These are phyloP conservation scores for Candolleomyces efflorescens DNA, from an alignment of 768 basidiomycete genomes.

Conservation along the genomic window DNA sequence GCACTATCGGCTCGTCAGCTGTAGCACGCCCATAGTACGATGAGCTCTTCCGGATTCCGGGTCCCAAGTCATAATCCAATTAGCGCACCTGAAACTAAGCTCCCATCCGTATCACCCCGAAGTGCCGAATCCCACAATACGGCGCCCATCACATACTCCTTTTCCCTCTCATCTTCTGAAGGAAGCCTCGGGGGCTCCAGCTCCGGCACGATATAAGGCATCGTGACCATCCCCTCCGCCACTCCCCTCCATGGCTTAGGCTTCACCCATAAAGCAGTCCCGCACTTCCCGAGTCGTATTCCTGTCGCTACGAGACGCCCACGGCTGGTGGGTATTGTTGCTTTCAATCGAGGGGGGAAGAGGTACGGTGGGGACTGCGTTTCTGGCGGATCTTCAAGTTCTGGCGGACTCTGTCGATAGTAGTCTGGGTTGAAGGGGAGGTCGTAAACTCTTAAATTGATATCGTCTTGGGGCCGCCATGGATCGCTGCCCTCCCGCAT, in stretches of 20 bases:
- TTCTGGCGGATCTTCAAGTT: background rate
- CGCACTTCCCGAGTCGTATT: constrained; percentile 48
- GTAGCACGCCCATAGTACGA: background rate
- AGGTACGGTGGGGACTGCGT: constrained; percentile 25
- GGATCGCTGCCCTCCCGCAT: constrained; percentile 56
- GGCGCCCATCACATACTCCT: background rate
- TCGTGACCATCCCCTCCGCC: background rate
- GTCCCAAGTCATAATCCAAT: background rate
- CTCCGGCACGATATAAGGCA: background rate
- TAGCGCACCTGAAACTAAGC: background rate
- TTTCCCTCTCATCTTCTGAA: background rate
- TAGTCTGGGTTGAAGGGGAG: constrained; percentile 35
- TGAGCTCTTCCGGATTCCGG: background rate
- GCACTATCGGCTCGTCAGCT: background rate
- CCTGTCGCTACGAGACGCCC: constrained; percentile 53
- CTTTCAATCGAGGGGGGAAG: constrained; percentile 44
- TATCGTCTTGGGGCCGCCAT: constrained; percentile 49
- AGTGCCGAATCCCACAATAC: background rate
- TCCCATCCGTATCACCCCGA: background rate
- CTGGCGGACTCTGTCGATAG: background rate
- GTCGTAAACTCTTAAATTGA: constrained; percentile 50
- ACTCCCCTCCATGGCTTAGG: constrained; percentile 22
- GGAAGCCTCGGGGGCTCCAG: background rate
- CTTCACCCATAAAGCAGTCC: constrained; percentile 62
- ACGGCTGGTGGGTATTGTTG: constrained; percentile 34